A percentile compares a stretch with the other conserved stretches of the same genome.
Conservation (phyloP, 108 stramenopile genomes). For the Cyclotella choctawhatcheeana region DNA sequence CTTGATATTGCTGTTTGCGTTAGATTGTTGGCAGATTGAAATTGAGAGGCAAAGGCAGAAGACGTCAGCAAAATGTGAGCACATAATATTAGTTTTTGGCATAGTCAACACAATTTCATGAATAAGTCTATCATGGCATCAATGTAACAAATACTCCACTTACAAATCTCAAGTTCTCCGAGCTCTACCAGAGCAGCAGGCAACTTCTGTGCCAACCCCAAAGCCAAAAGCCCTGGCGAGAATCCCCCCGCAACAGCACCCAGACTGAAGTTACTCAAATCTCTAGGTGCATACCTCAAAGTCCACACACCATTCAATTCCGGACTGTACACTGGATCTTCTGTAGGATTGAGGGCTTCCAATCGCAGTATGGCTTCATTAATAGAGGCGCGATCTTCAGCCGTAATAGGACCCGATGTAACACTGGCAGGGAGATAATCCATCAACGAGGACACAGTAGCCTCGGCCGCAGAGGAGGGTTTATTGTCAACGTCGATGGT, state of each 20-base stretch:
- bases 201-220: conserved; percentile 66
- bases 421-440: conserved; percentile 66
- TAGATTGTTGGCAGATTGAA: background rate
- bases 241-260: conserved; percentile 76
- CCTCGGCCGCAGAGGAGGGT: conserved; percentile 62
- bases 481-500: conserved; percentile 62
- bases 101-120: too few species aligned
- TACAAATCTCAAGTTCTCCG: conserved; percentile 72
- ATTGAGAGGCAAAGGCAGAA: background rate
- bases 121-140: too few species aligned
- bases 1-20: conserved; percentile 59
- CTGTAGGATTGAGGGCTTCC: conserved; percentile 78
- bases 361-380: conserved; percentile 66
- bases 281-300: conserved; percentile 75
- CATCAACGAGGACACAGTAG: conserved; percentile 63
- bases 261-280: conserved; percentile 66
- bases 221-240: conserved; percentile 75
- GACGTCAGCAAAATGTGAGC: background rate
- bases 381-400: conserved; percentile 38
- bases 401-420: conserved; percentile 32
- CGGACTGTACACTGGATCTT: conserved; percentile 63
- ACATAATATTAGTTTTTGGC: background rate
- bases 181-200: conserved; percentile 65
- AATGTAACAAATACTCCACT: conserved; percentile 11
- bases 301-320: conserved; percentile 85